phyloP scores from a whole-genome alignment of 768 basidiomycete genomes.

The Boletus sp. region DNA sequence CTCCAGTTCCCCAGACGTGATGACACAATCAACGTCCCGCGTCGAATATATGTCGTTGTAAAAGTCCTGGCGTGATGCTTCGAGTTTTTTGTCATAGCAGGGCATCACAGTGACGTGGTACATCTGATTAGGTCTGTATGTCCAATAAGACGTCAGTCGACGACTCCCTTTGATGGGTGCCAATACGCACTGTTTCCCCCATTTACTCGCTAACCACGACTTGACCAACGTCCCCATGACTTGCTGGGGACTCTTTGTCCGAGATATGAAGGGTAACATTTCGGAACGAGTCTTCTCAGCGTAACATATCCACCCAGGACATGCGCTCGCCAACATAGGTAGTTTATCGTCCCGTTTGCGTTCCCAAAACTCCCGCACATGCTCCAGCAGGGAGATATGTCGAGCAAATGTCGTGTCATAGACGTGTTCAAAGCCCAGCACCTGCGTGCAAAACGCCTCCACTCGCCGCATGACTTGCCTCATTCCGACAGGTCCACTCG shows the following conservation, averaged over 20 bases:
- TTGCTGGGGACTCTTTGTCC: constrained; percentile 90
- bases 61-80: constrained; percentile 94
- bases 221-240: constrained; percentile 94
- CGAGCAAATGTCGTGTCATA: constrained; percentile 96
- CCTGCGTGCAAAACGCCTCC: constrained; percentile 61
- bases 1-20: constrained; percentile 94
- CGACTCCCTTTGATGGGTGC: neutral
- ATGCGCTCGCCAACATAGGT: constrained; percentile 94
- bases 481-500: constrained; percentile 45
- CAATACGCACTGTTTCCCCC: constrained; percentile 64
- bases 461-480: constrained; percentile 68
- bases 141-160: constrained; percentile 2
- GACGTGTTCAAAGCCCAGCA: constrained; percentile 75
- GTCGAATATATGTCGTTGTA: constrained; percentile 79
- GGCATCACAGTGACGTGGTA: constrained; percentile 99
- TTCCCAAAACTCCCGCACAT: constrained; percentile 77
- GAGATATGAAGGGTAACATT: constrained; percentile 87
- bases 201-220: constrained; percentile 70
- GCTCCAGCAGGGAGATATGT: constrained; percentile 81
- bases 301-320: constrained; percentile 99
- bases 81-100: constrained; percentile 99
- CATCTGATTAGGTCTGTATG: constrained; percentile 71
- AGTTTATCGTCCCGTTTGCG: constrained; percentile 49
- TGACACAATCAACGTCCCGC: constrained; percentile 94
- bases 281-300: constrained; percentile 96